phyloP scores from a whole-genome alignment of 805 yeast species.

The Cyberlindnera subsufficiens region DNA sequence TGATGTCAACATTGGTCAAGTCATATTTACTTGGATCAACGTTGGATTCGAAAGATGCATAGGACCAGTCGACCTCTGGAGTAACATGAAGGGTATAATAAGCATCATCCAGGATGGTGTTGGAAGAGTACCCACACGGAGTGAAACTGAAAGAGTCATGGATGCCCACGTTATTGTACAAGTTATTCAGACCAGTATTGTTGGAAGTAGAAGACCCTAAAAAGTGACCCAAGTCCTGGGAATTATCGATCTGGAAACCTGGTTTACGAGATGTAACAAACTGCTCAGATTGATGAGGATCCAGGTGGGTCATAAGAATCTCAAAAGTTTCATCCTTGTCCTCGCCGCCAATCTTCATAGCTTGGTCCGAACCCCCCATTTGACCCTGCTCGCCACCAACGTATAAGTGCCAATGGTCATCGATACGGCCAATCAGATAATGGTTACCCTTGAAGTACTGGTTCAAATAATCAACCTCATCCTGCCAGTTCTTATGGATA shows the following conservation, averaged over 20 bases:
- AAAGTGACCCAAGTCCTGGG: constrained; percentile 72
- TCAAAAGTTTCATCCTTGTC: constrained; percentile 71
- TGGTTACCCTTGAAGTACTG: constrained; percentile 59
- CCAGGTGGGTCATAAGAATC: constrained; percentile 83
- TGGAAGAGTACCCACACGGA: constrained; percentile 95
- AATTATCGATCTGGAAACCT: constrained; percentile 38
- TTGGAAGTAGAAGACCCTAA: constrained; percentile 67
- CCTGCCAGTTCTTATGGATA: constrained; percentile 80
- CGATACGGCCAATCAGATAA: constrained; percentile 74
- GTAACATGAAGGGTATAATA: constrained; percentile 89
- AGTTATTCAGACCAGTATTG: constrained; percentile 52
- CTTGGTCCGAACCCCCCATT: neutral
- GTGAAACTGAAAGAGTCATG: constrained; percentile 88
- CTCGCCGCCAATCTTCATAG: constrained; percentile 4
- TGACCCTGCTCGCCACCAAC: constrained; percentile 40
- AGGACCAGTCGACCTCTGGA: constrained; percentile 91
- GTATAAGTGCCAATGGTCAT: constrained; percentile 87
- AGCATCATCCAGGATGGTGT: constrained; percentile 59
- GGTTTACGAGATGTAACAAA: constrained; percentile 50
- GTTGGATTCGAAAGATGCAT: constrained; percentile 93
- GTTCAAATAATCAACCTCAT: constrained; percentile 69
- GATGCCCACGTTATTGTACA: constrained; percentile 43
- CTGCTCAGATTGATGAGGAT: constrained; percentile 46
- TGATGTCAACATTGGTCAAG: constrained; percentile 44
- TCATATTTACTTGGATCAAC: constrained; percentile 43